Evolutionary conservation across 495 filamentous ascomycete genomes (phyloP).

Genomic region (Penicillium longicatenatum): DNA sequence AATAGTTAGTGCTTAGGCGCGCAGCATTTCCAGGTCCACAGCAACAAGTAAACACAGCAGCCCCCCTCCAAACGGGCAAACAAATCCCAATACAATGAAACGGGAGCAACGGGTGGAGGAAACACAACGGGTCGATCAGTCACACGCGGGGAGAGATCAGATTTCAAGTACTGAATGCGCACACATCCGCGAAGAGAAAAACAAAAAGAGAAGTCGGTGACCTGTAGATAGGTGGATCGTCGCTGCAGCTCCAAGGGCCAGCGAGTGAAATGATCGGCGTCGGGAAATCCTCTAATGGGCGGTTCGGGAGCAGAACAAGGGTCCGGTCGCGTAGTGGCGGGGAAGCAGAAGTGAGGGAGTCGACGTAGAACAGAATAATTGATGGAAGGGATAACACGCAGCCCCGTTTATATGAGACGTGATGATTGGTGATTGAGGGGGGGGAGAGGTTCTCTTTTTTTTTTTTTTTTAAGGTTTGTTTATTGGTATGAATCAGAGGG

Average conservation of each 20-base stretch:
- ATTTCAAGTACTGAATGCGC: neutral
- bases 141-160: slow-evolving; percentile 5
- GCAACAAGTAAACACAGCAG: slow-evolving; percentile 9
- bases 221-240: slow-evolving; percentile 23
- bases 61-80: neutral
- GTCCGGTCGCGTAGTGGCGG: slow-evolving; percentile 11
- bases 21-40: slow-evolving; percentile 24
- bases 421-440: neutral
- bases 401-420: neutral
- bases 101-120: neutral
- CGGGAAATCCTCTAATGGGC: slow-evolving; percentile 12
- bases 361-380: slow-evolving; percentile 13
- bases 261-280: slow-evolving; percentile 27
- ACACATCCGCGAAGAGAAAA: neutral
- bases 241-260: slow-evolving; percentile 23
- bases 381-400: slow-evolving; percentile 10
- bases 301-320: slow-evolving; percentile 20
- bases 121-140: slow-evolving; percentile 7
- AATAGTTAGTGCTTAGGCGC: slow-evolving; percentile 25
- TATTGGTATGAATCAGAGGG: neutral
- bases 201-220: slow-evolving; percentile 17
- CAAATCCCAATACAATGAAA: neutral
- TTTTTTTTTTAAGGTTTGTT: neutral
- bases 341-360: slow-evolving; percentile 19
- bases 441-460: neutral